Evolutionary conservation across 225 moss, liverwort and hornwort genomes (phyloP), one percentile per base, ranked within the genome.

Genomic region (Physcomitrellopsis africana): DNA sequence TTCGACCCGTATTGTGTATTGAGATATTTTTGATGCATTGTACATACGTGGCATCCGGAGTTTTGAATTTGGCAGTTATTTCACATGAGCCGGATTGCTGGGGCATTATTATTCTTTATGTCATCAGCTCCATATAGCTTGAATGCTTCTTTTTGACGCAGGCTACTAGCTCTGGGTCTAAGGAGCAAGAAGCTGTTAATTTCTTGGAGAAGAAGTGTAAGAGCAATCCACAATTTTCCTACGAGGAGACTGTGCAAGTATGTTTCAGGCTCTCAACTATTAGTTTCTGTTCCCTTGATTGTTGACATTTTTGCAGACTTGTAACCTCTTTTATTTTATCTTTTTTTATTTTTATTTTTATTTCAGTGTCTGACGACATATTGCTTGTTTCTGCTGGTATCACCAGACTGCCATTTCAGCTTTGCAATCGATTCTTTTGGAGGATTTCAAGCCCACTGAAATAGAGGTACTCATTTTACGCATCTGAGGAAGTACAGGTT

Each of bases 151-250:
- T 0, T 47, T 60, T 59, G 29, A 14, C 66, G 70, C 85, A 93
- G 93, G 93, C 93, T 64, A 93, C 93, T 17, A 93, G 89, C 58
- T 85, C 91, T 51, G 93, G 91, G 8, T 83, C 82, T 18, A 93
- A 93, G 75, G 93, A 93, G 71, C 93, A 93, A 72, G 93, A 93
- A 86, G 93, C 93, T 59, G 91, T 93, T 37, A 93, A 93, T 61
- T 89, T 93, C 60, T 72, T 93, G 79, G 93, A 93, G 73, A 93
- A 93, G 81, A 93, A 93, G 77, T 89, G 91, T 66, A 93, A 93
- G 73, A 87, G 83, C 49, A 89, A 93, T 60, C 93, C 93, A 3
- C 85, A 91, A 81, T 62, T 93, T 32, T 77, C 93, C 13, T 86
- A 93, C 27, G 89, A 93, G 59, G 93, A 89, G 66, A 87, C 93